phyloP scores from a whole-genome alignment of 2,329 filamentous ascomycete genomes.

The Ampelomyces quisqualis region DNA sequence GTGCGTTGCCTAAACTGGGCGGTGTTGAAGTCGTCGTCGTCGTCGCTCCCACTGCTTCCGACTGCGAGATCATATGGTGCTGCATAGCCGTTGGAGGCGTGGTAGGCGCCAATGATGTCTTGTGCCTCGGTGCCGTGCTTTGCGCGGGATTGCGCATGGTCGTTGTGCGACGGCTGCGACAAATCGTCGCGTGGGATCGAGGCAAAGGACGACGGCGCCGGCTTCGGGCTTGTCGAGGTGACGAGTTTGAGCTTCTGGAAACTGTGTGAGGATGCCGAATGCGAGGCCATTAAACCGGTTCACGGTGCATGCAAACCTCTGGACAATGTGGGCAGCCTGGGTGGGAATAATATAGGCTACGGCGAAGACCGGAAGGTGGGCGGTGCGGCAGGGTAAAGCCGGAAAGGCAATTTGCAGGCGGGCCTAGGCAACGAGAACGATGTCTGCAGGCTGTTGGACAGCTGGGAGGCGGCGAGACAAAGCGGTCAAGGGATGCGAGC shows the following conservation, averaged over 20 bases:
- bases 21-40: constrained; percentile 28
- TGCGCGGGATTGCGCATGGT: constrained; percentile 24
- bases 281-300: constrained; percentile 43
- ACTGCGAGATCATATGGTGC: constrained; percentile 25
- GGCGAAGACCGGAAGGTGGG: constrained; percentile 23
- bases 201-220: constrained; percentile 41
- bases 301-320: constrained; percentile 40
- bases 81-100: constrained; percentile 18
- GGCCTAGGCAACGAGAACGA: constrained; percentile 1
- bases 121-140: constrained; percentile 21
- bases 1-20: constrained; percentile 36
- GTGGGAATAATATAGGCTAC: constrained; percentile 34
- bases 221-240: constrained; percentile 39
- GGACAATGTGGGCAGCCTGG: constrained; percentile 14
- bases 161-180: constrained; percentile 28
- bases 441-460: neutral
- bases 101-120: constrained; percentile 21
- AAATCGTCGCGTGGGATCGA: constrained; percentile 36
- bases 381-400: constrained; percentile 29
- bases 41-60: constrained; percentile 29
- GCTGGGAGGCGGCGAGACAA: neutral
- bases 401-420: constrained; percentile 11
- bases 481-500: neutral
- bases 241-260: constrained; percentile 48
- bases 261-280: constrained; percentile 42